Evolutionary conservation across 2,329 filamentous ascomycete species (phyloP), one percentile per base, ranked within the genome.

Genomic region (Neurospora sp.): DNA sequence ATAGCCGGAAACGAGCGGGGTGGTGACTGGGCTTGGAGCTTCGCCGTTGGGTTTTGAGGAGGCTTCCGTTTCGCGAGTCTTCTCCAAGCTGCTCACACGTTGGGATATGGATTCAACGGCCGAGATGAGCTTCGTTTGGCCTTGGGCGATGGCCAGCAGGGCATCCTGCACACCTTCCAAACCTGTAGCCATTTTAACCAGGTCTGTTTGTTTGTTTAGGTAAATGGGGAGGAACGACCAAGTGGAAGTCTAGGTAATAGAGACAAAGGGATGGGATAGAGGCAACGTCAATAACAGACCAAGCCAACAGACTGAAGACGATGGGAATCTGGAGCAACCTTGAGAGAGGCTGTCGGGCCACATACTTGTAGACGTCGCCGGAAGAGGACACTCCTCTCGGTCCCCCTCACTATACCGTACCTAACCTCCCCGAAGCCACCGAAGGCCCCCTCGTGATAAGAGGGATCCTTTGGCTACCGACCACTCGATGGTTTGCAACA

Each of bases 41-140:
- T 40, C 23, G 40, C 19, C 57, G 66, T 10, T 43, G 70, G 19
- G 8, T 62, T 43, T 66, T 37, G 66, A 67, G 12, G 67, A 39
- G 41, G 69, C 69, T 4, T 70, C 72, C n/a, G 69, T 69, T 5
- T 70, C 72, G 28, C 66, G 67, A 17, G 65, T 19, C 65, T 70
- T 73, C 66, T 76, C 75, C 41, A 76, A 67, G 65, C 74, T 70
- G 37, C 69, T 70, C 40, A 77, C 73, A 69, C 75, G 77, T 41
- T 79, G 77, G 41, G 79, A 77, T 12, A 84, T 72, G n/a, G 78
- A 75, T 65, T 83, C 79, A 36, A 85, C 75, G 4, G 80, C 80
- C 28, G 79, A 77, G 40, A 82, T 72, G 19, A 85, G 77, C 67
- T 80, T 78, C 11, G 78, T 73, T 72, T 85, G 83, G 17, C 78